Percentiles rank a stretch among this genome's conserved stretches.
These are phyloP conservation scores for Paraphoma sp. DNA, from an alignment of 2,329 filamentous ascomycete species.

Conservation along the genomic window DNA sequence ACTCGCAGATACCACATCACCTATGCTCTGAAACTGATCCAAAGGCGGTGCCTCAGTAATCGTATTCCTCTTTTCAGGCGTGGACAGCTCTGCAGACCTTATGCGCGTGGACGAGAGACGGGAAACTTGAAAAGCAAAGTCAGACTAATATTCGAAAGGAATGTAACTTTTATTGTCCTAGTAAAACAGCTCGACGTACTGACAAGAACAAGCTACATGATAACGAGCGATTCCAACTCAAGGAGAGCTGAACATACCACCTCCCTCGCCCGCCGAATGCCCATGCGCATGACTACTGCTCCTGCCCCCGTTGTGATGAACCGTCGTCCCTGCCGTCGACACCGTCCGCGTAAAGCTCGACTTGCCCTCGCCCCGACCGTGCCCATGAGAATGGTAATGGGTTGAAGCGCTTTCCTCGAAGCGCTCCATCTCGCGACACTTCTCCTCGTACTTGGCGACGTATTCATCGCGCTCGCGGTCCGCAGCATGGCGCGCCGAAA, in stretches of 20 bases:
- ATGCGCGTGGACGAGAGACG: not conserved
- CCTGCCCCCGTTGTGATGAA: slow-evolving; percentile 21
- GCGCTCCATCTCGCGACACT: slow-evolving; percentile 30
- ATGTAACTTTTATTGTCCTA: not conserved
- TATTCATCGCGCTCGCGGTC: slow-evolving; percentile 32
- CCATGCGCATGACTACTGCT: slow-evolving; percentile 3
- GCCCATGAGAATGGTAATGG: slow-evolving; percentile 16
- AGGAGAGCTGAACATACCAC: slow-evolving; percentile 8
- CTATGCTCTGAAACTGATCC: not conserved
- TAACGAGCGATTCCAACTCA: not conserved
- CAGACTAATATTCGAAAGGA: not conserved
- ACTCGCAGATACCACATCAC: not conserved
- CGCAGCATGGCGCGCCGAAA: slow-evolving; percentile 25
- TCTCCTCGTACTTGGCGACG: slow-evolving; percentile 30
- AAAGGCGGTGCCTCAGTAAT: not conserved
- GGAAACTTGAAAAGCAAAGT: not conserved
- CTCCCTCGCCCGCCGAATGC: not conserved
- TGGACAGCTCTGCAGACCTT: not conserved
- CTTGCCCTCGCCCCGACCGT: slow-evolving; percentile 11
- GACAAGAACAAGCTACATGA: not conserved
- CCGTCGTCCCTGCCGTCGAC: slow-evolving; percentile 19
- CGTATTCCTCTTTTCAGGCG: not conserved
- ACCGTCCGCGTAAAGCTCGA: slow-evolving; percentile 16
- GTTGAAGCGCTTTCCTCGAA: slow-evolving; percentile 25
- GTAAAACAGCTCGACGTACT: not conserved